phyloP scores from a whole-genome alignment of 192 early-diverging fungal species.

The Phycomyces blakesleeanus region DNA sequence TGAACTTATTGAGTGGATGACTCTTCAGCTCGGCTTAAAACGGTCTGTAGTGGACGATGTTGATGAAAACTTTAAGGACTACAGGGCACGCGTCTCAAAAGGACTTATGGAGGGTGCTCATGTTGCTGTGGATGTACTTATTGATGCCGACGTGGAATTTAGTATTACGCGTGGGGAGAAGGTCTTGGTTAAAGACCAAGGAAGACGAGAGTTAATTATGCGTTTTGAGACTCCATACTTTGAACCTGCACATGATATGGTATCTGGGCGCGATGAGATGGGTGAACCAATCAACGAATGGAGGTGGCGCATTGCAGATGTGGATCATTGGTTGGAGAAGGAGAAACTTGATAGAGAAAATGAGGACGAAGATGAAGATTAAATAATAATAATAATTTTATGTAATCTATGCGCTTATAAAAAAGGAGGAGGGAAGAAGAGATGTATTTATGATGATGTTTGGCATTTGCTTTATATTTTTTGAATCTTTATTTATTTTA shows the following conservation, averaged over 20 bases:
- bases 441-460: too few species aligned
- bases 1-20: constrained; percentile 39
- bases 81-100: constrained; percentile 36
- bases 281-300: constrained; percentile 39
- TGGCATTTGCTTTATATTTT: too few species aligned
- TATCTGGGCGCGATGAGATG: constrained; percentile 36
- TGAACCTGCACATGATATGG: constrained; percentile 47
- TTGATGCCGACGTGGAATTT: constrained; percentile 41
- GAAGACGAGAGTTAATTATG: constrained; percentile 40
- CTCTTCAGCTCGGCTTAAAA: constrained; percentile 27
- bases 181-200: constrained; percentile 40
- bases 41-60: constrained; percentile 2
- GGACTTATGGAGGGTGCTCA: constrained; percentile 47
- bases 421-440: too few species aligned
- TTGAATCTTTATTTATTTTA: background rate
- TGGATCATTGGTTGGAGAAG: constrained; percentile 50
- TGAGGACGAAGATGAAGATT: background rate
- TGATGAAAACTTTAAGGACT: constrained; percentile 23
- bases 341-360: constrained; percentile 24
- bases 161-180: constrained; percentile 10
- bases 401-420: background rate
- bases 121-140: constrained; percentile 44
- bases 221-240: constrained; percentile 51
- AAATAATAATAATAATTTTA: background rate
- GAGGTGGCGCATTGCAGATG: constrained; percentile 48